Base-by-base conservation (phyloP, 345 rosid species). In the Bruguiera parviflora region DNA sequence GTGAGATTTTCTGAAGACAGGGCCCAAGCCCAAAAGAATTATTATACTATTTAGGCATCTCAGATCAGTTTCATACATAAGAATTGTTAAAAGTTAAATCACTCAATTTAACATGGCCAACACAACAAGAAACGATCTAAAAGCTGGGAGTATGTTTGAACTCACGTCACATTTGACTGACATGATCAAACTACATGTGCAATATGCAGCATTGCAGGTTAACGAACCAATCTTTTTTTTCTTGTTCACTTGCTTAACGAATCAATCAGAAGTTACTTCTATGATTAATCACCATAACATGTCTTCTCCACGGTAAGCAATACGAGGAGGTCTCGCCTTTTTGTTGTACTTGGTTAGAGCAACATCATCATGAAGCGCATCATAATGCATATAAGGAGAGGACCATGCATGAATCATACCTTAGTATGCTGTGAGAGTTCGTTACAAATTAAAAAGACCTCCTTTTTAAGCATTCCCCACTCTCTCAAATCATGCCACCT, bases 291-390 rank as follows among this genome's bases (percentile, higher is more conserved):
- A 70, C 74, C 66, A 57, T 53, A 39, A 24, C 16, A 56, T 68
- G 65, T 74, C 67, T 57, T 74, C 70, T 66, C 69, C 63, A 63
- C 25, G 49, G 67, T 57, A 71, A 80, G 71, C 81, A 78, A 71
- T 43, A 31, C 32, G 27, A 68, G 49, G 68, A 53, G 60, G 39
- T 43, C 62, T 59, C 49, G 20, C 51, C 25, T 65, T 59, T 59
- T 58, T 33, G 55, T 29, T 79, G 85, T 81, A 77, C 74, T 77
- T 81, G 3, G 61, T 69, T 75, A 8, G 24, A 47, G 55, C 75
- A 74, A 57, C 87, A 84, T 65, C 71, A 79, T 77, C 68, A 84
- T 77, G 63, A 52, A 70, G 27, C 29, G 62, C 65, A 77, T 66
- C 31, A 52, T 58, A 27, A 55, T 75, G 59, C 31, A 21, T 20